Evolutionary conservation across 352 stramenopile genomes (phyloP), one percentile per base, ranked within the genome.

Genomic region (Phytophthora litchii): DNA sequence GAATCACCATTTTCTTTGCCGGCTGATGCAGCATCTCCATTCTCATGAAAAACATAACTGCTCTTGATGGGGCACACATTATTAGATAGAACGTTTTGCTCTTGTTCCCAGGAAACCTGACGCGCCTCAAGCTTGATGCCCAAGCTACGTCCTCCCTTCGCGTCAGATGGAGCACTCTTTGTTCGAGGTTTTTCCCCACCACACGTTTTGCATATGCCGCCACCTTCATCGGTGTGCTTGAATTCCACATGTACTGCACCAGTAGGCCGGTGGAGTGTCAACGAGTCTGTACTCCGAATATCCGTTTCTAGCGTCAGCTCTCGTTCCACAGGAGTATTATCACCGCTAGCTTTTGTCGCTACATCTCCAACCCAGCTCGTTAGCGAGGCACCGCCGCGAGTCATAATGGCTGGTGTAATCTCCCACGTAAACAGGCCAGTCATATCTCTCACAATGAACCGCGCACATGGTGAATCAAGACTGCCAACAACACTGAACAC

Each of bases 391-490:
- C 14, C 20, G 19, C 51, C 51, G 4, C 69, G 54, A 11, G 55
- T 31, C 45, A 64, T 63, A 14, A 81, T 45, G 0, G 68, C 72
- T 19, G 79, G 74, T 14, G 80, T 77, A 23, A 92, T 90, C 41
- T 94, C 86, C 86, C 86, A 95, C 16, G 86, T 89, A 52, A 92
- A 95, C 0, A 93, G 54, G 0, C 86, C 86, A 10, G 86, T 94
- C 84, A 95, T 94, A 48, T 95, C 86, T 31, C 86, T 64, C 21
- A 80, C 86, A 38, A 95, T 83, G 27, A 93, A 91, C 9, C 84
- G 77, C 1, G 76, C 83, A 35, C 80, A 92, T 1, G 80, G 74
- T 0, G 86, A 91, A 50, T 93, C 86, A 9, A 93, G 51, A 37
- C 84, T 93, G 11, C 86, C 86, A 4, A 95, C 76, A 21, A 95